phyloP scores from a whole-genome alignment of 2,329 filamentous ascomycete species.

The Calonectria ilicicola region DNA sequence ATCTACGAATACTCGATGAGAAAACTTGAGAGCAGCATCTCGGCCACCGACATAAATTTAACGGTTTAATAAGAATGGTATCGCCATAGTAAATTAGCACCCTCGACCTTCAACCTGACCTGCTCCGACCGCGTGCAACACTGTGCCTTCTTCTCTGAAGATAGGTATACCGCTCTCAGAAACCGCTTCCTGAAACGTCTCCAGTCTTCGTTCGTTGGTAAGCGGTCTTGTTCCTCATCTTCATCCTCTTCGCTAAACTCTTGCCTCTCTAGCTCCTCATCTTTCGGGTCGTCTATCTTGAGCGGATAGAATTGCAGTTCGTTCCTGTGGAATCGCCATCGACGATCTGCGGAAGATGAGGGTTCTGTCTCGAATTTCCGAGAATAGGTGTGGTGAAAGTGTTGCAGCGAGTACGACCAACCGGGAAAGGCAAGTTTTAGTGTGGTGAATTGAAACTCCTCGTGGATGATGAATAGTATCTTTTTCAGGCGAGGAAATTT shows the following conservation, averaged over 20 bases:
- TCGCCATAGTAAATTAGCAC: conserved; percentile 31
- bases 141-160: conserved; percentile 14
- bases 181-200: conserved; percentile 34
- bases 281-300: conserved; percentile 17
- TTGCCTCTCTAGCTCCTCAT: conserved; percentile 16
- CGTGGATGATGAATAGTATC: conserved; percentile 32
- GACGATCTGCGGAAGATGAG: conserved; percentile 6
- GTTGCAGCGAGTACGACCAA: conserved; percentile 26
- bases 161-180: conserved; percentile 28
- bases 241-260: conserved; percentile 21
- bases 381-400: conserved; percentile 27
- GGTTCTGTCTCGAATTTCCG: conserved; percentile 25
- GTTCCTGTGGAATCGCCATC: conserved; percentile 27
- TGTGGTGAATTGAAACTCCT: conserved; percentile 29
- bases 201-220: conserved; percentile 37
- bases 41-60: background rate
- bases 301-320: conserved; percentile 27
- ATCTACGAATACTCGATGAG: background rate
- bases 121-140: conserved; percentile 12
- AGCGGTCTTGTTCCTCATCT: conserved; percentile 30
- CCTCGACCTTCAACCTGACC: conserved; percentile 25
- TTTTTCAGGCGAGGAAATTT: conserved; percentile 27
- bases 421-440: conserved; percentile 12
- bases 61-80: conserved; percentile 26
- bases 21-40: background rate